Conservation (phyloP, 345 rosid genomes). For the Gynandropsis gynandra region DNA sequence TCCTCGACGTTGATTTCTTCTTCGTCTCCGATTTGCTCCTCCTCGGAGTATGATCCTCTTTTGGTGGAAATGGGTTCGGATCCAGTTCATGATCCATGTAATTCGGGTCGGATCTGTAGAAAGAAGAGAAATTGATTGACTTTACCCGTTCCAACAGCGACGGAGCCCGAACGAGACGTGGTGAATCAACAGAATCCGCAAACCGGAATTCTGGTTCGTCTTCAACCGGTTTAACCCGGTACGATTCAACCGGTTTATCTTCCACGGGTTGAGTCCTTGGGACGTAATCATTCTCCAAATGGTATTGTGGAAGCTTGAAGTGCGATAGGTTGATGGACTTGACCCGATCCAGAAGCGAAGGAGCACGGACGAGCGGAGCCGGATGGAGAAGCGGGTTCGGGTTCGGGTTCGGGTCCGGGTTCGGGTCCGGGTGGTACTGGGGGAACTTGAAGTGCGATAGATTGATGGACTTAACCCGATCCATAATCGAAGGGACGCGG, state of each 20-base stretch:
- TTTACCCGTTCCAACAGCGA: conserved; percentile 58
- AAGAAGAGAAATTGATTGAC: conserved; percentile 42
- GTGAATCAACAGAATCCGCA: conserved; percentile 10
- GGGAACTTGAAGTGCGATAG: conserved; percentile 26
- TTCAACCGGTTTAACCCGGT: conserved; percentile 17
- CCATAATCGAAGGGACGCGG: conserved; percentile 44
- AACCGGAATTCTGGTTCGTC: conserved; percentile 1
- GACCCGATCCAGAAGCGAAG: conserved; percentile 51
- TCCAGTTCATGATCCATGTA: conserved; percentile 21
- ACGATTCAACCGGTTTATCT: neutral
- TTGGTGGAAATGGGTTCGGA: neutral
- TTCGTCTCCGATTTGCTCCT: conserved; percentile 44
- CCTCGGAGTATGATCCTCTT: conserved; percentile 23
- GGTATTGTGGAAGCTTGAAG: conserved; percentile 25
- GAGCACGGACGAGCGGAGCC: conserved; percentile 31
- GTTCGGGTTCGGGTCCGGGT: too few species aligned
- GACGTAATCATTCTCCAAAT: conserved; percentile 18
- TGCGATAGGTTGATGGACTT: conserved; percentile 43
- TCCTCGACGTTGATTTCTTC: conserved; percentile 32
- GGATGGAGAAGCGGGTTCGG: conserved; percentile 24
- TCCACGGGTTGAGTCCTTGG: conserved; percentile 6
- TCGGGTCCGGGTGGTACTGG: conserved; percentile 23
- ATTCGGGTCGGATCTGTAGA: conserved; percentile 28
- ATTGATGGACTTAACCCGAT: conserved; percentile 56
- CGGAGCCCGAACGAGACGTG: conserved; percentile 29